Conservation (phyloP, 306 rosid genomes). For the Rosa chinensis region DNA sequence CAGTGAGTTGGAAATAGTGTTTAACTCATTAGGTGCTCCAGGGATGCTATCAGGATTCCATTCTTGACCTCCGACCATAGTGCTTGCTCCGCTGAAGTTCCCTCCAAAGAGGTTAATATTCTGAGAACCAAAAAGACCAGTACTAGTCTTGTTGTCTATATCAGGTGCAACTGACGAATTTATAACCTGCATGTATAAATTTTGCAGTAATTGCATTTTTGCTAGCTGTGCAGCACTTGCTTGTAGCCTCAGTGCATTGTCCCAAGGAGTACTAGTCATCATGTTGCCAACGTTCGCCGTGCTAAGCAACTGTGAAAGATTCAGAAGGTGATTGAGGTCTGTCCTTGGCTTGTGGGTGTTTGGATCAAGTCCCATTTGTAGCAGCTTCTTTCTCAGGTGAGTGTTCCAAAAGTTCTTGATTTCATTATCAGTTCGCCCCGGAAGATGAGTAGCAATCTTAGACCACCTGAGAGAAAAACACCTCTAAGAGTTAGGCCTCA, state of each 20-base stretch:
- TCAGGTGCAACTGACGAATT: slow-evolving; percentile 36
- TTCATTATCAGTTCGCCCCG: slow-evolving; percentile 85
- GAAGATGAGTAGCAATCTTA: slow-evolving; percentile 78
- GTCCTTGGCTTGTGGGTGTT: slow-evolving; percentile 87
- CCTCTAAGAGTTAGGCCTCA: slow-evolving; percentile 1
- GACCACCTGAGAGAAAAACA: slow-evolving; percentile 65
- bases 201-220: slow-evolving; percentile 60
- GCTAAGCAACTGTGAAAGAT: slow-evolving; percentile 54
- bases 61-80: slow-evolving; percentile 6
- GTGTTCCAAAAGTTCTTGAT: slow-evolving; percentile 94
- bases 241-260: slow-evolving; percentile 48
- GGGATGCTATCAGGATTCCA: not conserved
- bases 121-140: slow-evolving; percentile 31
- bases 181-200: slow-evolving; percentile 46
- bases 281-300: slow-evolving; percentile 31
- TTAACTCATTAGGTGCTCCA: slow-evolving; percentile 15
- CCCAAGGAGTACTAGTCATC: slow-evolving; percentile 28
- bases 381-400: slow-evolving; percentile 73
- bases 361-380: slow-evolving; percentile 83
- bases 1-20: slow-evolving; percentile 32
- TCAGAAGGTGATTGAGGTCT: slow-evolving; percentile 59
- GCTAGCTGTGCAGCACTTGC: slow-evolving; percentile 59
- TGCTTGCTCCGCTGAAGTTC: slow-evolving; percentile 2
- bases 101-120: slow-evolving; percentile 37
- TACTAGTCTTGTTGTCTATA: slow-evolving; percentile 22